Percentiles rank a stretch among this genome's conserved stretches.
Evolutionary conservation across 129 eudicot species (phyloP).

Genomic region (Helianthus tuberosus): DNA sequence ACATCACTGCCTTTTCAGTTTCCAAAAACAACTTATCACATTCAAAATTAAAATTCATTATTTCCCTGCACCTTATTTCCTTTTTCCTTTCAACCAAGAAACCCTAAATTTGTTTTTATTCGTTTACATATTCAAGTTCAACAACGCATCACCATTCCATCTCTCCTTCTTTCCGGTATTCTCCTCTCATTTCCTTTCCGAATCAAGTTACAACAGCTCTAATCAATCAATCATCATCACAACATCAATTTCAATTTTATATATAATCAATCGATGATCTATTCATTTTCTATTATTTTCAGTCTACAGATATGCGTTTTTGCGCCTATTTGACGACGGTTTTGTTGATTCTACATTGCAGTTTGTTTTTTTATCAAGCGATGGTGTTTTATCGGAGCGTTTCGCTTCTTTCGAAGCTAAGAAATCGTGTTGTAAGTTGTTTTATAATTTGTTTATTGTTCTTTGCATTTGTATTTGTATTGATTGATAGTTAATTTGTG

Average conservation of each 20-base stretch:
- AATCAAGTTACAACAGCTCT: constrained; percentile 15
- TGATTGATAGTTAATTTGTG: background rate
- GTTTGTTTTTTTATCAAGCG: constrained; percentile 13
- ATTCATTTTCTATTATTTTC: constrained; percentile 13
- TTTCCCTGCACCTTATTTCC: no score
- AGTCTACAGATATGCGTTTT: constrained; percentile 24
- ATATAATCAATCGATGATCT: background rate
- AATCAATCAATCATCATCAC: constrained; percentile 20
- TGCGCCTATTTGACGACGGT: constrained; percentile 12
- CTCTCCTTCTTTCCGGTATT: constrained; percentile 17
- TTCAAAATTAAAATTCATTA: no score
- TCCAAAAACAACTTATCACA: no score
- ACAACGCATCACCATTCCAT: constrained; percentile 24
- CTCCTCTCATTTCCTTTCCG: constrained; percentile 25
- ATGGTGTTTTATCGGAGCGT: constrained; percentile 73
- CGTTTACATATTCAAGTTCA: constrained; percentile 28
- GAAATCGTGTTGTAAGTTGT: constrained; percentile 69
- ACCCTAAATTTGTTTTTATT: constrained; percentile 4
- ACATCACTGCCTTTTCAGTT: no score
- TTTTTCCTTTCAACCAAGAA: no score
- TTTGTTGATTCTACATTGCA: constrained; percentile 35
- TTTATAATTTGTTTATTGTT: background rate
- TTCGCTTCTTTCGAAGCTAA: constrained; percentile 74
- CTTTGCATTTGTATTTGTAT: background rate
- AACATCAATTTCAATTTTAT: background rate